Evolutionary conservation across 2,329 filamentous ascomycete genomes (phyloP).

Genomic region (Aspergillus sp.): DNA sequence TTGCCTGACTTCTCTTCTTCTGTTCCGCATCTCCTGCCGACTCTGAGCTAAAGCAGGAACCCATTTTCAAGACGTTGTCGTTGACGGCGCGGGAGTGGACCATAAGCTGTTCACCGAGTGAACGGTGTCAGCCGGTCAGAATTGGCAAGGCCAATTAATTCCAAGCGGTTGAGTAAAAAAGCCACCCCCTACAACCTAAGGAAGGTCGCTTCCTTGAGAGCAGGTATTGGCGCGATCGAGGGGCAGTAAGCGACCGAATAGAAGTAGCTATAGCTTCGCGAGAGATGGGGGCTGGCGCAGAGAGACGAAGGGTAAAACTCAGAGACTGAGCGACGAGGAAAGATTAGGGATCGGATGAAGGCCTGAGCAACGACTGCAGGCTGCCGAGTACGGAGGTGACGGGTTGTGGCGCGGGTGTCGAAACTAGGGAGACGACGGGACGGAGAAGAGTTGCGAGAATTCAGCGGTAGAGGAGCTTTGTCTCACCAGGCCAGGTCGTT

Average conservation of each 20-base stretch:
- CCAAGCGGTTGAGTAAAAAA: conserved; percentile 5
- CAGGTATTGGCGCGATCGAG: conserved; percentile 10
- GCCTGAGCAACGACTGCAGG: conserved; percentile 22
- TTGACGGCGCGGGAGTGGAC: conserved; percentile 22
- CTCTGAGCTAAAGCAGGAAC: conserved; percentile 85
- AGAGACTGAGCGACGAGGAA: conserved; percentile 12
- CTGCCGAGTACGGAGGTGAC: conserved; percentile 19
- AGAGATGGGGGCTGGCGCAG: conserved; percentile 15
- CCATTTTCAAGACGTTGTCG: conserved; percentile 60
- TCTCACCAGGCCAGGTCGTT: conserved; percentile 9
- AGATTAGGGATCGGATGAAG: conserved; percentile 17
- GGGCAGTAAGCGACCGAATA: conserved; percentile 8
- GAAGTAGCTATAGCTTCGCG: conserved; percentile 12
- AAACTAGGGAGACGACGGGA: conserved; percentile 16
- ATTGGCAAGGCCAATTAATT: conserved; percentile 20
- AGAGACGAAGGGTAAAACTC: conserved; percentile 16
- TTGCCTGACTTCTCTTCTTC: conserved; percentile 95
- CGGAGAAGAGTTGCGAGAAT: conserved; percentile 8
- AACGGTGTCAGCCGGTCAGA: conserved; percentile 26
- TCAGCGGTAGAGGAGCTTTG: conserved; percentile 9
- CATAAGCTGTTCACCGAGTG: conserved; percentile 25
- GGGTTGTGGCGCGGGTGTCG: conserved; percentile 20
- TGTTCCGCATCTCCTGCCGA: conserved; percentile 78
- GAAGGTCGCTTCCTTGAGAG: neutral
- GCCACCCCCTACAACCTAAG: neutral